A percentile compares a stretch with the other conserved stretches of the same genome.
Evolutionary conservation across 352 stramenopile genomes (phyloP).

Genomic region (Phytophthora syringae): DNA sequence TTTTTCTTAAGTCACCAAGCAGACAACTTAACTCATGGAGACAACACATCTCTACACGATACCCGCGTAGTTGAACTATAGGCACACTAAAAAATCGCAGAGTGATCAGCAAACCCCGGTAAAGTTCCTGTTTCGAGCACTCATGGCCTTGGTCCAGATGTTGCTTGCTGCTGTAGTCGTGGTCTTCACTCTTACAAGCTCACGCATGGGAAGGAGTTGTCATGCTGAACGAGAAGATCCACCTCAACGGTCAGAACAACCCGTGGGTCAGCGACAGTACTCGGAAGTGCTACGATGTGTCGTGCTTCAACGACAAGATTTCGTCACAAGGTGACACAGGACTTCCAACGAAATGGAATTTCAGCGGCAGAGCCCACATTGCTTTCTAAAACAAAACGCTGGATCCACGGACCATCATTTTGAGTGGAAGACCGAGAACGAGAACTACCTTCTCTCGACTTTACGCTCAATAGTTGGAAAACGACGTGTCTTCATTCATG

Average conservation of each 20-base stretch:
- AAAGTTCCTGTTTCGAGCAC: neutral
- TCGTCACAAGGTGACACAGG: constrained; percentile 5
- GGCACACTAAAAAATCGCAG: no score
- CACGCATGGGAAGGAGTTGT: neutral
- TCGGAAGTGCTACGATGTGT: constrained; percentile 1
- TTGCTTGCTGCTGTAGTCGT: neutral
- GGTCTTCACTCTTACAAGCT: neutral
- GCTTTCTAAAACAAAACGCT: constrained; percentile 7
- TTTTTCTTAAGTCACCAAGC: no score
- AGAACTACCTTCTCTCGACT: constrained; percentile 6
- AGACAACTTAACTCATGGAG: no score
- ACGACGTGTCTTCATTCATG: constrained; percentile 15
- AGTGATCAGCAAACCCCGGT: no score
- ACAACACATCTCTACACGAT: no score
- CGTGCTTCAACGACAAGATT: constrained; percentile 4
- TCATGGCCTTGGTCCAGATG: neutral
- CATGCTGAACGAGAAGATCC: neutral
- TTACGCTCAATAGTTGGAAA: constrained; percentile 9
- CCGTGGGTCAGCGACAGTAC: neutral
- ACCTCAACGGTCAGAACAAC: neutral
- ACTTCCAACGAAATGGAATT: neutral
- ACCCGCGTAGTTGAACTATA: no score
- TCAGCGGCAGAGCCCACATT: constrained; percentile 12
- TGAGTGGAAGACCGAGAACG: constrained; percentile 11
- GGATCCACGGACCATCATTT: constrained; percentile 2